Base-by-base conservation (phyloP, 805 yeast genomes). In the Yamadazyma takamatsuzukensis region DNA sequence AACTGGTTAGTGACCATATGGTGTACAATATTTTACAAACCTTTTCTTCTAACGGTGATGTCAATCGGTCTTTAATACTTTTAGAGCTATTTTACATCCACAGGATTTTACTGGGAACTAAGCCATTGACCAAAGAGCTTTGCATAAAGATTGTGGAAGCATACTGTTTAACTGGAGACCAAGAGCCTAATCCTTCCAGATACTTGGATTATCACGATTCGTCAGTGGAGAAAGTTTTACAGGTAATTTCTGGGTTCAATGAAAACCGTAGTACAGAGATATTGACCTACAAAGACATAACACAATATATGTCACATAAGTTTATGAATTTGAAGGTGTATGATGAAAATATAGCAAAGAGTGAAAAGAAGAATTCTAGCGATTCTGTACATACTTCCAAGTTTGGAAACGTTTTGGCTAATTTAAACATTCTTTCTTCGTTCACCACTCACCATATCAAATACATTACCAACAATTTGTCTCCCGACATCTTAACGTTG, bases 1-100 rank as follows among this genome's bases (percentile, higher is more conserved):
- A 36, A 15, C 39, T 56, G 1, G 29, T 61, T 4, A 49, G 45
- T 8, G 59, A 54, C 12, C 29, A 38, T 3, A 41, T 54, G 21
- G 39, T 61, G 5, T 36, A 40, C 19, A 51, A 47, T 30, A 51
- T 61, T 5, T 45, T 67, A 17, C 61, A 56, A 21, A 44, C 54
- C 0, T 47, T 66, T 8, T 44, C 67, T 2, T 37, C 48, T 4
- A 47, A 56, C 31, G 72, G 72, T 5, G 72, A 67, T 39, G 60
- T 63, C 5, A 30, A 49, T 11, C 57, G 53, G 53, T 53, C 67
- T 2, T 35, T 62, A 7, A 34, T 48, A 5, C 43, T 65, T 10
- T 54, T 67, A 9, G 69, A 67, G 35, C 17, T 29, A 2, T 66
- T 61, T 33, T 61, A 45, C 37, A 36, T 65, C 5, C 65, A 60